Evolutionary conservation across 768 basidiomycete species (phyloP), one percentile per base, ranked within the genome.

Genomic region (Suillus fuscotomentosus): DNA sequence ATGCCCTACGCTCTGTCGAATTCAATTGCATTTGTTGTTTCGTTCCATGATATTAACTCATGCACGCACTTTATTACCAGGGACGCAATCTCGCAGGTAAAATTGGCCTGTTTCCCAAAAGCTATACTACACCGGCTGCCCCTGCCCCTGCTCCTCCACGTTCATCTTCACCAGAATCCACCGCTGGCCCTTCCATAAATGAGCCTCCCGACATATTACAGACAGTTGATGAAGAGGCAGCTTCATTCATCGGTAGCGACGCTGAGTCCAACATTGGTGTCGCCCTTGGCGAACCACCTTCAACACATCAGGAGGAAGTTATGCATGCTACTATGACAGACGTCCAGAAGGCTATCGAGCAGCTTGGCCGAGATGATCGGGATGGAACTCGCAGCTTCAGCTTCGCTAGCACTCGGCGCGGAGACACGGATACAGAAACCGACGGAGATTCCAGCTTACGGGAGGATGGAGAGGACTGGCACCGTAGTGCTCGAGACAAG

Each of bases 301-400:
- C 50, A 53, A 65, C 43, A 36, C 66, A 47, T 63, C 69, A 83
- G 53, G 83, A 78, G 15, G 86, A 86, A 65, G 85, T 91, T 63
- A 94, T 97, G 91, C 86, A 86, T 45, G 92, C 89, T 2, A 97
- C 94, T 2, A 83, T 96, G 83, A 94, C 90, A 3, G 94, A 96
- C 63, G 92, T 97, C 7, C 92, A 97, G 75, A 80, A 92, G 67
- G 94, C 94, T 22, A 95, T 96, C 69, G 92, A 95, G 65, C 92
- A 95, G 70, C 87, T 95, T 31, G 91, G 89, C 9, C 79, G 82
- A 53, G 79, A 78, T 38, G 84, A 84, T 69, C 78, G 79, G 17
- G 86, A 89, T 63, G 87, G 85, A 8, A 78, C 81, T 1, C 83
- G 87, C 36, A 81, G 91, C 70, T 92, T 92, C 75, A 91, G 90